A percentile compares a stretch with the other conserved stretches of the same genome.
phyloP scores from a whole-genome alignment of 192 early-diverging fungal genomes.

The Phycomyces blakesleeanus region DNA sequence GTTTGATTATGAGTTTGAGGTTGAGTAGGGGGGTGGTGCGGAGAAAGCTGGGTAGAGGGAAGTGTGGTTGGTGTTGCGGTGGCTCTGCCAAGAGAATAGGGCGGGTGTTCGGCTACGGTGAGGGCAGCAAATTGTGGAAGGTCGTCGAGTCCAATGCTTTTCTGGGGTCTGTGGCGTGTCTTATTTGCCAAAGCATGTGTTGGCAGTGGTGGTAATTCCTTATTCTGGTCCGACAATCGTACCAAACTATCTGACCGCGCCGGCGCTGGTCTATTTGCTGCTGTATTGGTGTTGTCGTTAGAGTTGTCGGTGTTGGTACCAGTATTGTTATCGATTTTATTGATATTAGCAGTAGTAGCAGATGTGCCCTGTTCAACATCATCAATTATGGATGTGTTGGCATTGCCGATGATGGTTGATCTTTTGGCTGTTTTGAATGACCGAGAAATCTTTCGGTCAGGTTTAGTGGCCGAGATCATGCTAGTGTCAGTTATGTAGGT shows the following conservation, averaged over 20 bases:
- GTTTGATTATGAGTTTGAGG: too few relatives aligned
- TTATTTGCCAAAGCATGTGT: not conserved
- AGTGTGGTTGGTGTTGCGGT: not conserved
- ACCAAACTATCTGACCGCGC: conserved; percentile 21
- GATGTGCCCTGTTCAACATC: too few relatives aligned
- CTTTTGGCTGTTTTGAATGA: conserved; percentile 32
- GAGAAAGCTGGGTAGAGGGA: not conserved
- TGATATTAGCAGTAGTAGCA: too few relatives aligned
- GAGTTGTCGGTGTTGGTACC: too few relatives aligned
- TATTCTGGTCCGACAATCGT: conserved; percentile 8
- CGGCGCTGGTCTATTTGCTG: not conserved
- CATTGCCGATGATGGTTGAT: conserved; percentile 24
- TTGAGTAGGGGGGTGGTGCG: too few relatives aligned
- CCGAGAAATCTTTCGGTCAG: conserved; percentile 25
- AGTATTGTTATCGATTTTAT: too few relatives aligned
- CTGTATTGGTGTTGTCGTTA: too few relatives aligned
- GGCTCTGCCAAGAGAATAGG: not conserved
- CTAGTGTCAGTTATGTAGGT: conserved; percentile 3
- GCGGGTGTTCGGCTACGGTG: not conserved
- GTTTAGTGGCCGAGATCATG: not conserved
- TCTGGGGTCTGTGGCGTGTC: not conserved
- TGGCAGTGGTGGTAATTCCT: conserved; percentile 12
- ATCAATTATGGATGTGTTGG: not conserved
- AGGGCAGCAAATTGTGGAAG: conserved; percentile 11
- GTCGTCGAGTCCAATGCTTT: conserved; percentile 19